A percentile compares a stretch with the other conserved stretches of the same genome.
These are phyloP conservation scores for Fragaria vesca DNA, from an alignment of 306 rosid species.

Conservation along the genomic window DNA sequence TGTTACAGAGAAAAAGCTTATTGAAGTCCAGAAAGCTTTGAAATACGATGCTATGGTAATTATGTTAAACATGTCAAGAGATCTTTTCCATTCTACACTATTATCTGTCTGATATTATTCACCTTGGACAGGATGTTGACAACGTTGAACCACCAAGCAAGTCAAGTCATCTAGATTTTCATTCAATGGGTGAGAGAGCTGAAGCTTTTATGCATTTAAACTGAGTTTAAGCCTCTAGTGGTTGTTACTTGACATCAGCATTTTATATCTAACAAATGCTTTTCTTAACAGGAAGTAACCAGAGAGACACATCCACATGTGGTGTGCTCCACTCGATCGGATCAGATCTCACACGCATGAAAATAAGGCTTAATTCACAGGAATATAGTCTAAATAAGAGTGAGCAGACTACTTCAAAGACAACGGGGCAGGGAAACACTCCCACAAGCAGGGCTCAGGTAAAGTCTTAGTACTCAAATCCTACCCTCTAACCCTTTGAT, in stretches of 20 bases:
- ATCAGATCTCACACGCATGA: conserved; percentile 95
- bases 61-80: not conserved
- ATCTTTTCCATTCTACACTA: not conserved
- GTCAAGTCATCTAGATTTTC: conserved; percentile 28
- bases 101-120: not conserved
- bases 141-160: conserved; percentile 44
- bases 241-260: not conserved
- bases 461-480: conserved; percentile 15
- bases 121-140: conserved; percentile 59
- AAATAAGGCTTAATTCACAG: conserved; percentile 47
- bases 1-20: conserved; percentile 56
- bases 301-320: conserved; percentile 65
- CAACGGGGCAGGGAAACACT: conserved; percentile 56
- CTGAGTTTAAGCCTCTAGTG: not conserved
- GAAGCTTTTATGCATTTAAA: conserved; percentile 5
- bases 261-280: conserved; percentile 12
- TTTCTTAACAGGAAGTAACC: conserved; percentile 47
- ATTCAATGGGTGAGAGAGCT: conserved; percentile 40
- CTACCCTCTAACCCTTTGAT: not conserved
- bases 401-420: conserved; percentile 47
- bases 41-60: conserved; percentile 61
- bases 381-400: conserved; percentile 46
- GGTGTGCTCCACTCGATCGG: conserved; percentile 86
- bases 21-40: conserved; percentile 69
- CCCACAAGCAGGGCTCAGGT: conserved; percentile 77